Conservation (phyloP, 257 asterid species). For the Capsicum baccatum region DNA sequence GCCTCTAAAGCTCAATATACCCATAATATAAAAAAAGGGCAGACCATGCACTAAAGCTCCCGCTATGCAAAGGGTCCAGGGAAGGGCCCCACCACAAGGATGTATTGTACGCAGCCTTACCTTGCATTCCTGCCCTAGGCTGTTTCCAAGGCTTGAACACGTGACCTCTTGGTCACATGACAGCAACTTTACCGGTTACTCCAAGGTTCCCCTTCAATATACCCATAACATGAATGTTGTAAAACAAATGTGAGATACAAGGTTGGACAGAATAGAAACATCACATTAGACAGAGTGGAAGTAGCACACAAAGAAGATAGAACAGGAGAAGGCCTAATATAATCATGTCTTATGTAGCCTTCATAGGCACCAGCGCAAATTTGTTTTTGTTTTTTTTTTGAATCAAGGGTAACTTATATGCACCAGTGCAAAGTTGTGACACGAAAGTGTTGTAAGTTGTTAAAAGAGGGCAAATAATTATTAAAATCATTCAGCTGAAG, state of each 20-base stretch:
- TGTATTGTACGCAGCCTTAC: too few relatives aligned
- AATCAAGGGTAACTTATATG: not conserved
- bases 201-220: not conserved
- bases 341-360: not conserved
- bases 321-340: not conserved
- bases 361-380: not conserved
- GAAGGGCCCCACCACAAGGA: too few relatives aligned
- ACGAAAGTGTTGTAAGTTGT: not conserved
- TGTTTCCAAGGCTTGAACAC: too few relatives aligned
- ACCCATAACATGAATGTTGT: slow-evolving; percentile 19
- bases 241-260: not conserved
- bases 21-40: not conserved
- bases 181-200: too few relatives aligned
- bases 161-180: too few relatives aligned
- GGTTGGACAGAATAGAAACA: not conserved
- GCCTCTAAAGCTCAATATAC: not conserved
- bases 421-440: not conserved
- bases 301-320: not conserved
- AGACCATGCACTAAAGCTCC: too few relatives aligned
- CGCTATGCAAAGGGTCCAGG: too few relatives aligned
- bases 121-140: too few relatives aligned
- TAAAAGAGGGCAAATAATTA: not conserved
- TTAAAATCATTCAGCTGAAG: not conserved
- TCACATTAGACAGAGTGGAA: slow-evolving; percentile 8
- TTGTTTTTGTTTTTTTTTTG: too few relatives aligned